phyloP scores from a whole-genome alignment of 1,284 basidiomycete species.

The Phlebopus sp. region DNA sequence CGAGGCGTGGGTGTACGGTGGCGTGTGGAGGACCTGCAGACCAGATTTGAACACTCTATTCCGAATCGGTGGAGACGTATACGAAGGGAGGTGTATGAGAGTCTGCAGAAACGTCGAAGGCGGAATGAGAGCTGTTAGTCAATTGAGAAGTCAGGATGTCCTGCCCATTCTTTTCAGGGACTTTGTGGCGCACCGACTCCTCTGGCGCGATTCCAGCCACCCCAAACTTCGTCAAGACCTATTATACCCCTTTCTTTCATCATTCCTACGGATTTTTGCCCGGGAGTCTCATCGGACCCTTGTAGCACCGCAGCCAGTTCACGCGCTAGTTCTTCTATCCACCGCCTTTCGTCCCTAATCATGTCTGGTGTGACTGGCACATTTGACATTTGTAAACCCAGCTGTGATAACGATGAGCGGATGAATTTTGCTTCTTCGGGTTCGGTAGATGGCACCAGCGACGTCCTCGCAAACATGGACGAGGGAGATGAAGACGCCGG shows the following conservation, averaged over 20 bases:
- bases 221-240: conserved; percentile 94
- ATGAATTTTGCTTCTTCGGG: conserved; percentile 85
- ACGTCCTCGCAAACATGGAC: conserved; percentile 25
- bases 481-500: conserved; percentile 15
- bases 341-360: conserved; percentile 80
- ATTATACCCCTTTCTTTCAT: conserved; percentile 77
- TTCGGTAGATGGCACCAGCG: conserved; percentile 41
- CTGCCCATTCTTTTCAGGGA: background rate
- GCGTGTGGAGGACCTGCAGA: conserved; percentile 82
- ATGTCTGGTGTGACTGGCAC: conserved; percentile 89
- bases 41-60: conserved; percentile 69
- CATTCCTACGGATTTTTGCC: conserved; percentile 41
- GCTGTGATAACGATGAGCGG: conserved; percentile 82
- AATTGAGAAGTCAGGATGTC: background rate
- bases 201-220: conserved; percentile 93
- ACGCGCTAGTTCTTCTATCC: conserved; percentile 78
- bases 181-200: conserved; percentile 73
- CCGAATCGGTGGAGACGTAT: conserved; percentile 70
- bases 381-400: conserved; percentile 77
- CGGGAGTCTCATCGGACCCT: conserved; percentile 33
- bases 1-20: conserved; percentile 62
- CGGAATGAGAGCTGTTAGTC: conserved; percentile 72
- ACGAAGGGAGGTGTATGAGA: conserved; percentile 62
- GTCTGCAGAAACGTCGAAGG: conserved; percentile 80
- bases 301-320: conserved; percentile 81